Percentiles rank a stretch among this genome's conserved stretches.
These are phyloP conservation scores for Ascoidea asiatica DNA, from an alignment of 805 yeast species.

Conservation along the genomic window DNA sequence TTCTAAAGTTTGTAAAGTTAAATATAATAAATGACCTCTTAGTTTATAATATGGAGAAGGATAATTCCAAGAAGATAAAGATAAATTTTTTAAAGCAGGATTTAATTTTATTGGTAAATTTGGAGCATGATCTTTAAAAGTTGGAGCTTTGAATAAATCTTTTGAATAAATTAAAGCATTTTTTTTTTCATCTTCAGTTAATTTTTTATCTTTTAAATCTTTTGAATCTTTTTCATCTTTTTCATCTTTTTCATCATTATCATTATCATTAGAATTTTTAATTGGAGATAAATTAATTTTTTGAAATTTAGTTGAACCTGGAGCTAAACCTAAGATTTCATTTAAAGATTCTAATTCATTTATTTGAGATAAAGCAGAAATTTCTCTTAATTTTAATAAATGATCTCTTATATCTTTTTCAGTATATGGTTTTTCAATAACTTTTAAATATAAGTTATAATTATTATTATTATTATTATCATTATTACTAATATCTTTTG, in stretches of 20 bases:
- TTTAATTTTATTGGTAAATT: constrained; percentile 18
- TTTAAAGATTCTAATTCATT: constrained; percentile 29
- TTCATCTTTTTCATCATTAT: constrained; percentile 3
- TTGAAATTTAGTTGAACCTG: constrained; percentile 4
- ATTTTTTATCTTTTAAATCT: constrained; percentile 6
- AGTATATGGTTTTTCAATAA: constrained; percentile 45
- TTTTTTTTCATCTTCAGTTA: constrained; percentile 8
- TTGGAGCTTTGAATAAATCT: constrained; percentile 4
- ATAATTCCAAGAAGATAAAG: constrained; percentile 76
- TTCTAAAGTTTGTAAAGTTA: constrained; percentile 67
- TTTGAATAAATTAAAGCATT: constrained; percentile 4
- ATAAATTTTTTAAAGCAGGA: constrained; percentile 42
- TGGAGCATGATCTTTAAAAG: constrained; percentile 1
- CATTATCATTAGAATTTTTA: constrained; percentile 1
- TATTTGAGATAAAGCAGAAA: constrained; percentile 34
- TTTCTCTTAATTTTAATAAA: constrained; percentile 47
- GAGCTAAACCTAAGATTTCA: constrained; percentile 5
- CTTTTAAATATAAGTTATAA: constrained; percentile 23
- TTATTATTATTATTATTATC: constrained; percentile 8
- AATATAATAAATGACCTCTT: constrained; percentile 71
- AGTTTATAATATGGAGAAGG: constrained; percentile 41
- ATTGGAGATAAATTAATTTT: constrained; percentile 2
- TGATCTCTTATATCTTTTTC: constrained; percentile 50
- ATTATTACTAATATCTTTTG: constrained; percentile 12
- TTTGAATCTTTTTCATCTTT: constrained; percentile 14